Base-by-base conservation (phyloP, 2,329 filamentous ascomycete species). In the Ophiostoma perfectum region DNA sequence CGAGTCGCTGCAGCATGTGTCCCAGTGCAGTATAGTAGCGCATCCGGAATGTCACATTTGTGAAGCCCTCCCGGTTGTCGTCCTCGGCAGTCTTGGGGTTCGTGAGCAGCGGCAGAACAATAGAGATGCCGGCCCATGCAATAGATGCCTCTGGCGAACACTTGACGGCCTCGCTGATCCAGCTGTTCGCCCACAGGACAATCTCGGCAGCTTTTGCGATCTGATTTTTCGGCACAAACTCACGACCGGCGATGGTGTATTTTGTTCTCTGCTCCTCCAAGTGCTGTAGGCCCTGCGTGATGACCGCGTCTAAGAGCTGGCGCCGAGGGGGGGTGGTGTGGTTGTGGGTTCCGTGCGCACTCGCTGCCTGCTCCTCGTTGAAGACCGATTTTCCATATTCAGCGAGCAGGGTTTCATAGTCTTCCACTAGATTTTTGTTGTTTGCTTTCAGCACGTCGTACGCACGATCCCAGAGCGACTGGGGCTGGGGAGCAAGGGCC, bases 121-220 rank as follows among this genome's bases (percentile, higher is more conserved):
- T 55, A 8, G 49, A 55, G 49, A 55, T 18, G 4, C 49, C 49
- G 5, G 49, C 49, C 49, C 49, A 55, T 27, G 49, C 49, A 4
- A 55, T 55, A n/a, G 49, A 55, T 55, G 49, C 49, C 49, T 55
- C 49, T 12, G 49, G 49, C n/a, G 49, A 55, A 55, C n/a, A 55
- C 49, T 55, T 55, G 49, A 55, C 49, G 12, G 49, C 49, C 49
- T 55, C 49, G n/a, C n/a, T 12, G n/a, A 55, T 27, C 49, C n/a
- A 55, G 2, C 7, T 36, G n/a, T 55, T 55, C 18, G 18, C 49
- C 49, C 49, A 55, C 12, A 55, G 18, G n/a, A 55, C n/a, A 11
- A 55, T 0, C 8, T 27, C 18, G 9, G 49, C 49, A 1, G 49
- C 49, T 4, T 55, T 55, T 36, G n/a, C 18, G 27, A 55, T 8